phyloP scores from a whole-genome alignment of 768 basidiomycete genomes.

The Coprinellus aureogranulatus region DNA sequence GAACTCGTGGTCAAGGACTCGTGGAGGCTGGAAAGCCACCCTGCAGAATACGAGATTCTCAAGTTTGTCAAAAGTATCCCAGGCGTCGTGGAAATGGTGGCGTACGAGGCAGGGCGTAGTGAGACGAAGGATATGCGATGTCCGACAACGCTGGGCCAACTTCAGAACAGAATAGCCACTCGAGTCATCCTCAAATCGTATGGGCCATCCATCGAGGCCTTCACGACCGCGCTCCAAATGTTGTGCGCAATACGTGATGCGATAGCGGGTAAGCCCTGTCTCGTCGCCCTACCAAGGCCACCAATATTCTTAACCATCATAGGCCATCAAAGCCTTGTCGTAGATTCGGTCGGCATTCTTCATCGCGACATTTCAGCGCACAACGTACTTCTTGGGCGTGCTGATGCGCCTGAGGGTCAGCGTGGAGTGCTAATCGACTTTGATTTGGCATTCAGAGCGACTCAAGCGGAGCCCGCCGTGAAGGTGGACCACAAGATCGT shows the following conservation, averaged over 20 bases:
- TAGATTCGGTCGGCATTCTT: background rate
- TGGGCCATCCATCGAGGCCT: slow-evolving; percentile 5
- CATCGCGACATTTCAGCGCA: slow-evolving; percentile 2
- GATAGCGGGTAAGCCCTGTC: background rate
- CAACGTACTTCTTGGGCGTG: background rate
- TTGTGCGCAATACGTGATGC: slow-evolving; percentile 12
- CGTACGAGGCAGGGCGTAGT: background rate
- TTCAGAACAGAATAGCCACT: background rate
- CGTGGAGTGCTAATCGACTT: slow-evolving; percentile 6
- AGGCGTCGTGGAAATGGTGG: background rate
- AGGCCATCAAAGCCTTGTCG: background rate
- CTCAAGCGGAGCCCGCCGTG: background rate
- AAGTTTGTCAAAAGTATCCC: background rate
- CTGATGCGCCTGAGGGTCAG: background rate
- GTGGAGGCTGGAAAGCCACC: background rate
- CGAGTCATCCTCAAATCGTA: slow-evolving; percentile 8
- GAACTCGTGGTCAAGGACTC: background rate
- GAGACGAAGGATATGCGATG: background rate
- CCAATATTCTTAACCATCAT: background rate
- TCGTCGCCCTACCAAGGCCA: background rate
- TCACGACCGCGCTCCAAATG: background rate
- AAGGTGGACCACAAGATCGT: slow-evolving; percentile 1
- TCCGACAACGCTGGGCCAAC: background rate
- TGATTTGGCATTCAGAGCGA: background rate
- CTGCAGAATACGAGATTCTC: background rate